Conservation (phyloP, 306 rosid genomes). For the Parietaria judaica region DNA sequence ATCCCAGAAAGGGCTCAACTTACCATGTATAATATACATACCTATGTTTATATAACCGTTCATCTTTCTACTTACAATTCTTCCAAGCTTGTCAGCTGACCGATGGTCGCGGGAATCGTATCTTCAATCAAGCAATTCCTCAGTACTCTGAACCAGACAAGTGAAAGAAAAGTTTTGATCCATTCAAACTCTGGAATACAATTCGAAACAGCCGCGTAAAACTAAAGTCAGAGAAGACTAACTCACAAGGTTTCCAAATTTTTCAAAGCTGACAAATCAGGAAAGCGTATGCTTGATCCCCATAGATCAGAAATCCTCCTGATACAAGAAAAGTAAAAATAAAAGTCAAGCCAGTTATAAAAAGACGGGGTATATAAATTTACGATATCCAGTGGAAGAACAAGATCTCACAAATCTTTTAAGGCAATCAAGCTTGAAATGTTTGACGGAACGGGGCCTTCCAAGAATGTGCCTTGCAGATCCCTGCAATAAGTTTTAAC, state of each 20-base stretch:
- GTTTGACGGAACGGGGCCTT: constrained; percentile 54
- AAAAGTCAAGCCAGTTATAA: neutral
- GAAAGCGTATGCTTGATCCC: constrained; percentile 46
- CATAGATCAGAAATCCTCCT: constrained; percentile 77
- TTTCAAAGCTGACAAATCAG: constrained; percentile 37
- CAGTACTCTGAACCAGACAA: constrained; percentile 38
- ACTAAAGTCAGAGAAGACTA: neutral
- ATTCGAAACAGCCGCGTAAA: too few relatives aligned
- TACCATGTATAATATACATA: neutral
- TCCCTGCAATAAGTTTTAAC: constrained; percentile 32
- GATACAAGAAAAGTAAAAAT: constrained; percentile 12
- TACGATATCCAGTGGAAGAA: constrained; percentile 6
- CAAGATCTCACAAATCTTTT: constrained; percentile 37
- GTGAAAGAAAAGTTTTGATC: constrained; percentile 14
- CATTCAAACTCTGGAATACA: neutral
- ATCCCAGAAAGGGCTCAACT: constrained; percentile 1
- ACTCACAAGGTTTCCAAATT: constrained; percentile 41
- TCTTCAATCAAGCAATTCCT: constrained; percentile 57
- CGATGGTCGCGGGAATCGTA: constrained; percentile 32
- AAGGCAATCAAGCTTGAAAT: constrained; percentile 36
- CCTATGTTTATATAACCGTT: neutral
- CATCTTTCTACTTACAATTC: constrained; percentile 36
- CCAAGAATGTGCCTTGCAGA: constrained; percentile 71
- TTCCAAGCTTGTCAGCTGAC: constrained; percentile 6
- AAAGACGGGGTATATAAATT: neutral